A percentile compares a stretch with the other conserved stretches of the same genome.
phyloP scores from a whole-genome alignment of 164 flowering plant species.

The Piper longum region DNA sequence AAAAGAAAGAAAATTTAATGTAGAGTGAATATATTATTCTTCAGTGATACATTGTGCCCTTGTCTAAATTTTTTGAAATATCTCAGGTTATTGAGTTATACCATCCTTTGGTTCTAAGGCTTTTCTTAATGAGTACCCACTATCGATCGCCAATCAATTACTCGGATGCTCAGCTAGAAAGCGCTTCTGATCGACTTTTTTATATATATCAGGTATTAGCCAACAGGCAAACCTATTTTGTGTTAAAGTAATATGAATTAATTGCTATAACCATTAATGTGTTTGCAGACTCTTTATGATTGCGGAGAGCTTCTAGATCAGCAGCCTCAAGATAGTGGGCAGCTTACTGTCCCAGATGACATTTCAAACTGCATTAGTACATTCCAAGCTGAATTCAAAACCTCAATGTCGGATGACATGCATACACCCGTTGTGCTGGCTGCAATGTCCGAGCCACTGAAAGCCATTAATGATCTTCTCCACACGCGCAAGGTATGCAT shows the following conservation, averaged over 20 bases:
- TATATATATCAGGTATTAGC: slow-evolving; percentile 82
- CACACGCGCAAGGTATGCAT: slow-evolving; percentile 68
- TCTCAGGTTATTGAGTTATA: slow-evolving; percentile 70
- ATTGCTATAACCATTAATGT: slow-evolving; percentile 5
- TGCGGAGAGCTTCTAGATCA: slow-evolving; percentile 38
- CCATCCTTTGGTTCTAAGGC: slow-evolving; percentile 90
- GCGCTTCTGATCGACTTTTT: slow-evolving; percentile 82
- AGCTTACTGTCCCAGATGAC: slow-evolving; percentile 36
- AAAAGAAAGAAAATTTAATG: too few relatives aligned
- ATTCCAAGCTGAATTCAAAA: slow-evolving; percentile 40
- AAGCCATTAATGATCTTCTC: slow-evolving; percentile 72
- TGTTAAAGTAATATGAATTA: neutral
- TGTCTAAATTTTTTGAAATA: slow-evolving; percentile 1
- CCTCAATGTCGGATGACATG: slow-evolving; percentile 83
- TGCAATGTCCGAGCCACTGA: slow-evolving; percentile 75
- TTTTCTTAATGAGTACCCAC: slow-evolving; percentile 79
- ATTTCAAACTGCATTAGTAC: slow-evolving; percentile 34
- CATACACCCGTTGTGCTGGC: slow-evolving; percentile 76
- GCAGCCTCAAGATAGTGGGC: slow-evolving; percentile 15
- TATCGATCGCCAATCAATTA: slow-evolving; percentile 87
- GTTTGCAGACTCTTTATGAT: slow-evolving; percentile 69
- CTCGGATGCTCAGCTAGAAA: slow-evolving; percentile 63
- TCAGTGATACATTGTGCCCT: neutral
- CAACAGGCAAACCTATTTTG: neutral
- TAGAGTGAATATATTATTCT: neutral